Evolutionary conservation across 768 basidiomycete genomes (phyloP).

Genomic region (Rhodotorula paludigena): DNA sequence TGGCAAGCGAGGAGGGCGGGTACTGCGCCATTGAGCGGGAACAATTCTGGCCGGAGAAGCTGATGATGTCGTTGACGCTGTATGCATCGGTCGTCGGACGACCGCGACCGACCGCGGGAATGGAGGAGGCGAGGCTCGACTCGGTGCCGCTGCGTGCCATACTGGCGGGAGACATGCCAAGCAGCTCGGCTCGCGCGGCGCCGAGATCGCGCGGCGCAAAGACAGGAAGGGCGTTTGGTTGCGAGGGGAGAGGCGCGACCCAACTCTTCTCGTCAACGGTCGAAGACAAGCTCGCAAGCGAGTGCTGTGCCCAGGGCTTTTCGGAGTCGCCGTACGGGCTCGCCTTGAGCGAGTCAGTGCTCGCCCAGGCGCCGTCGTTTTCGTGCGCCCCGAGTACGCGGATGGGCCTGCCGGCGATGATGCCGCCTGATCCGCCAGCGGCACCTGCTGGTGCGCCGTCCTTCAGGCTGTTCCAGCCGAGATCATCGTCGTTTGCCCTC

Average conservation of each 20-base stretch:
- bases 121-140: not conserved
- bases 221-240: not conserved
- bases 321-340: not conserved
- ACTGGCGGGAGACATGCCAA: not conserved
- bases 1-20: not conserved
- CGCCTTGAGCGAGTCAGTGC: slow-evolving; percentile 1
- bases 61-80: slow-evolving; percentile 27
- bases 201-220: slow-evolving; percentile 1
- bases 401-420: too few relatives aligned
- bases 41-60: slow-evolving; percentile 6
- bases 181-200: slow-evolving; percentile 13
- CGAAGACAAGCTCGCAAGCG: not conserved
- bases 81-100: slow-evolving; percentile 8
- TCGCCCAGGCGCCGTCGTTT: slow-evolving; percentile 8
- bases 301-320: slow-evolving; percentile 6
- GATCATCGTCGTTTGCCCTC: slow-evolving; percentile 22
- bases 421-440: not conserved
- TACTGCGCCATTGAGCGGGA: not conserved
- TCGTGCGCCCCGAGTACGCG: too few relatives aligned
- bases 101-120: not conserved
- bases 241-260: not conserved
- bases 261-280: not conserved
- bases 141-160: not conserved
- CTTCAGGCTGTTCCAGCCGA: slow-evolving; percentile 17
- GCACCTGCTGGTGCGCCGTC: not conserved